Conservation (phyloP, 148 eudicot genomes). For the Rhododendron williamsianum region DNA sequence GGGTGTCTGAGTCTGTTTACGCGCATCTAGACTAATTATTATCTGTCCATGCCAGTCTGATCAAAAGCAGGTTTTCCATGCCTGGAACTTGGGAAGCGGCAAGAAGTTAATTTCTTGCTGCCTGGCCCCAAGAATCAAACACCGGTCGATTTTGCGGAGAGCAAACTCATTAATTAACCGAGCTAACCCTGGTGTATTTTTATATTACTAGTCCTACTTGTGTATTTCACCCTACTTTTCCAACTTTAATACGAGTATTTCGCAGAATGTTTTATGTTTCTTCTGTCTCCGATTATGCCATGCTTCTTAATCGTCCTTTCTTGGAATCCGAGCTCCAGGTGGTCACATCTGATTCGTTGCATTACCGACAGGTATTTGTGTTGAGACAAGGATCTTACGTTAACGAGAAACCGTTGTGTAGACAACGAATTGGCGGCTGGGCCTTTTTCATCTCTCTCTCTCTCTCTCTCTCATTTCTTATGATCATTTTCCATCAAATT, state of each 20-base stretch:
- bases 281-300: constrained; percentile 12
- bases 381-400: background rate
- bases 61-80: too few relatives aligned
- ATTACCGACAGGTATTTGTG: background rate
- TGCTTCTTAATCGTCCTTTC: constrained; percentile 22
- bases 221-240: background rate
- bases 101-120: too few relatives aligned
- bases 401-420: background rate
- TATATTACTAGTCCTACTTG: too few relatives aligned
- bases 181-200: too few relatives aligned
- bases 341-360: constrained; percentile 1
- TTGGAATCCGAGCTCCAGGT: constrained; percentile 19
- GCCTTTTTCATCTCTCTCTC: background rate
- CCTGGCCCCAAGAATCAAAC: too few relatives aligned
- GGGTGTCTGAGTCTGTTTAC: background rate
- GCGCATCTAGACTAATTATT: fast-evolving
- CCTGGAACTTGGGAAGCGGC: too few relatives aligned
- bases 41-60: too few relatives aligned
- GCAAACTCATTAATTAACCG: too few relatives aligned
- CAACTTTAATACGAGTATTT: background rate
- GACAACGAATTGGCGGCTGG: constrained; percentile 4
- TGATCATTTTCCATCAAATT: background rate
- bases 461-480: background rate
- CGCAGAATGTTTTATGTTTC: background rate
- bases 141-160: too few relatives aligned